These are phyloP conservation scores for Myxozyma nipponensis DNA, from an alignment of 805 yeast species.

Conservation along the genomic window DNA sequence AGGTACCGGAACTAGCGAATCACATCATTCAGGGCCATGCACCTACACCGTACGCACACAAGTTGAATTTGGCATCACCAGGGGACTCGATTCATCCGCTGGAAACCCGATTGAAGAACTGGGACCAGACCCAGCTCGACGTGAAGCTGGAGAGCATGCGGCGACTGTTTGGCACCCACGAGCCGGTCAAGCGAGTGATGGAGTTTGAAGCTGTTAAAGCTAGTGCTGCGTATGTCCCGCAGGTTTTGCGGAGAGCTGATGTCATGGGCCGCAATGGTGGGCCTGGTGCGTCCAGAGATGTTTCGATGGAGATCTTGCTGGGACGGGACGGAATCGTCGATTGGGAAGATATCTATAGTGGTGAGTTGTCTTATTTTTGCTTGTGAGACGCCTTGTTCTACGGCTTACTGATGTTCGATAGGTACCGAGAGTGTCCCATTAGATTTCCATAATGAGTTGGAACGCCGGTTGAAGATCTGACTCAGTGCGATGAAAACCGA, in stretches of 20 bases:
- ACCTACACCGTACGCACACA: constrained; percentile 35
- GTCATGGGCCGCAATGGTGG: constrained; percentile 36
- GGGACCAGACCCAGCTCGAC: constrained; percentile 75
- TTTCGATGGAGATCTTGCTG: constrained; percentile 73
- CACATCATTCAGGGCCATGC: constrained; percentile 13
- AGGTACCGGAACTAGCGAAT: constrained; percentile 15
- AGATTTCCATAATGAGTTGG: constrained; percentile 22
- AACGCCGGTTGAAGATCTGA: constrained; percentile 15
- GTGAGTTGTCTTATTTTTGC: constrained; percentile 5
- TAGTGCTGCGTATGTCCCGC: constrained; percentile 24
- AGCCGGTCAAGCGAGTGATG: constrained; percentile 88
- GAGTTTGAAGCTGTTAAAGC: constrained; percentile 57
- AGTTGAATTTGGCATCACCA: constrained; percentile 50
- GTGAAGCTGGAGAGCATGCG: constrained; percentile 73
- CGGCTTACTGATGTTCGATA: not conserved
- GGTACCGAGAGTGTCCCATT: constrained; percentile 20
- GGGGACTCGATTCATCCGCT: constrained; percentile 64
- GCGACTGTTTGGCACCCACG: constrained; percentile 86
- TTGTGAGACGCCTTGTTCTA: not conserved
- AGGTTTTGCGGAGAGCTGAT: constrained; percentile 18
- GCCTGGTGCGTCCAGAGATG: constrained; percentile 51
- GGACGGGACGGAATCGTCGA: constrained; percentile 75
- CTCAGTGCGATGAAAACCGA: too few relatives aligned
- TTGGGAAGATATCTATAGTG: constrained; percentile 80
- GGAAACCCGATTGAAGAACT: constrained; percentile 65